phyloP scores from a whole-genome alignment of 1,284 basidiomycete genomes.

The Trichosporon ovoides region DNA sequence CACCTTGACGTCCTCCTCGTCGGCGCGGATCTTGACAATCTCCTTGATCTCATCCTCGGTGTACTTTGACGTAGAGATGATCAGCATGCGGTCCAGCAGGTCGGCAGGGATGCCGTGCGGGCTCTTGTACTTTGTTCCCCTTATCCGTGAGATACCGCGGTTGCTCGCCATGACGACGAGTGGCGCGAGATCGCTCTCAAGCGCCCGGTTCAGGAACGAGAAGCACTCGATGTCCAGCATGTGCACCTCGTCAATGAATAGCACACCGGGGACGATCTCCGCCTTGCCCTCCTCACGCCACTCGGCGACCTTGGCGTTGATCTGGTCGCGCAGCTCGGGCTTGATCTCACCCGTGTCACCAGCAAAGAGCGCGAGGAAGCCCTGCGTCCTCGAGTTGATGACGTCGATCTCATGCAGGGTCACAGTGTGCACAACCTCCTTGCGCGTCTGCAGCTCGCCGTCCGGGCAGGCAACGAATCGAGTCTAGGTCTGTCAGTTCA shows the following conservation, averaged over 20 bases:
- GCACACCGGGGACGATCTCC: slow-evolving; percentile 90
- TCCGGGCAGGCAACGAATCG: slow-evolving; percentile 97
- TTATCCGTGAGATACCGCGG: slow-evolving; percentile 86
- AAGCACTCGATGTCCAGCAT: slow-evolving; percentile 99
- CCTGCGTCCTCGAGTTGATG: slow-evolving; percentile 97
- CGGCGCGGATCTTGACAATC: slow-evolving; percentile 87
- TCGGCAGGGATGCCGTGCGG: slow-evolving; percentile 95
- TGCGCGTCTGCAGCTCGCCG: slow-evolving; percentile 94
- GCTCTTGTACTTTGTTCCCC: slow-evolving; percentile 88
- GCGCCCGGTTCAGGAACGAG: slow-evolving; percentile 92
- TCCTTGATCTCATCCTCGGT: slow-evolving; percentile 74
- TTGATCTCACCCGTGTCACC: slow-evolving; percentile 99
- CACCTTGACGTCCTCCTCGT: slow-evolving; percentile 93
- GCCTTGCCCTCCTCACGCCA: slow-evolving; percentile 99
- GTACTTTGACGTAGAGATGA: slow-evolving; percentile 92
- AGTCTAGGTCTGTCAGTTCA: slow-evolving; percentile 57
- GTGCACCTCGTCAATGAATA: slow-evolving; percentile 94
- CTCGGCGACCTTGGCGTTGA: slow-evolving; percentile 92
- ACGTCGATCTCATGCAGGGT: slow-evolving; percentile 98
- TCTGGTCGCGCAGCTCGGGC: slow-evolving; percentile 91
- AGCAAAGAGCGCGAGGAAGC: slow-evolving; percentile 59
- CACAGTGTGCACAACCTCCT: slow-evolving; percentile 94
- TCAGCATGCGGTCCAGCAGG: slow-evolving; percentile 87
- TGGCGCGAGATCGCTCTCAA: slow-evolving; percentile 89
- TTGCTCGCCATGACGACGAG: slow-evolving; percentile 99